Evolutionary conservation across 495 filamentous ascomycete species (phyloP), one percentile per base, ranked within the genome.

Genomic region (Cenococcum geophilum): DNA sequence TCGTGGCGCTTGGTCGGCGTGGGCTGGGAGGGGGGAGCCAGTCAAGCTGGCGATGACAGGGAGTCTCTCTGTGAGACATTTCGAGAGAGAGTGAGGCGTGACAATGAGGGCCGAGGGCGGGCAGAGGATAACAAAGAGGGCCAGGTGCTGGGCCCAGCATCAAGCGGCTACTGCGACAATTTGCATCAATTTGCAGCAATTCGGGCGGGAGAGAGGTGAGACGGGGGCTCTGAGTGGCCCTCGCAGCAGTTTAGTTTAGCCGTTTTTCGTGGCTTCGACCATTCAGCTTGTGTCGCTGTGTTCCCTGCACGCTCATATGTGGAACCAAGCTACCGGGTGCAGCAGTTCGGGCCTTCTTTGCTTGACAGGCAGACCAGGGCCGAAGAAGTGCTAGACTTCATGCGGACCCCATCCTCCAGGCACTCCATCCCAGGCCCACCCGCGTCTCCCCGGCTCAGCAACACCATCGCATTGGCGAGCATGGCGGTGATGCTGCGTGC

Each of bases 121-220:
- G 18, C 16, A 49, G 18, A 18, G 16, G 22, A 21, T 16, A 9
- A 4, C 42, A 47, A 4, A 16, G 10, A 12, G 42, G 42, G 42
- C 48, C 4, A 21, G 48, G 20, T 27, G 48, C 23, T 4, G 48
- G 16, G 18, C 11, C 21, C 11, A 21, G 18, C 16, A 21, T 1
- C 16, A 14, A 51, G 48, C 49, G 49, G 49, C 23, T 25, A 23
- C 18, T 25, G 49, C 49, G 49, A 52, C 22, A 52, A 52, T 8
- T 23, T 52, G 23, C 18, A 52, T 14, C 49, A 52, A 52, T 52
- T 16, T 52, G 48, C 49, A 23, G 49, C 23, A 52, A 52, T 52
- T 16, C 25, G 49, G 21, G 21, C 49, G 49, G 49, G 14, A 25
- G 49, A 23, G 21, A 2, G 48, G 14, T 52, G 49, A 6, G 49